Base-by-base conservation (phyloP, 1,139 yeast genomes). In the Scheffersomyces illinoinensis region DNA sequence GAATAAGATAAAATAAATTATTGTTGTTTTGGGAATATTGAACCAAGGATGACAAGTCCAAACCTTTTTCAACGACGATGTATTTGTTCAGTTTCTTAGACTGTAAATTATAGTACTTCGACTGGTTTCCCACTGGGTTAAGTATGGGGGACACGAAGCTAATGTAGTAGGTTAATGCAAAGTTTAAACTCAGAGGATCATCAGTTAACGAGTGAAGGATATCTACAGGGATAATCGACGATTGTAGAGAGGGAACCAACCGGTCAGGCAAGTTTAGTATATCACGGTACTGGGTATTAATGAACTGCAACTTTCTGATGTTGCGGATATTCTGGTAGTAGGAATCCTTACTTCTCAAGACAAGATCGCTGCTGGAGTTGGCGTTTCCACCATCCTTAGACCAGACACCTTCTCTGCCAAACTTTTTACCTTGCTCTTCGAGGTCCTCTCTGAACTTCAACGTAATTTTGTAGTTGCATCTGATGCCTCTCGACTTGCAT, bases 401-500 rank as follows among this genome's bases (percentile, higher is more conserved):
- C 73, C 76, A 71, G 4, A 73, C 74, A 0, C 78, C 77, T 61
- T 74, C 77, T 47, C 78, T 60, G 1, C 78, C 78, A 62, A 74
- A 74, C 49, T 65, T 63, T 47, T 70, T 71, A 17, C 78, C 78
- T 58, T 65, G 64, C 4, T 61, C 62, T 58, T 73, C 76, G 47
- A 72, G 67, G 60, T 74, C 78, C 54, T 74, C 77, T 52, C 72
- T 62, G 58, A 73, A 74, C 58, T 72, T 74, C 33, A 74, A 64
- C 5, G 58, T 65, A 53, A 69, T 50, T 26, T 61, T 59, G 53
- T 63, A 62, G 19, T 69, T 71, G 64, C 84, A 80, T 10, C 61
- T 64, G 19, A 71, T 66, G 14, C 71, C 71, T 56, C 68, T 71
- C 49, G 69, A 68, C 8, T 61, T 52, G 64, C 85, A 82, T 54